Base-by-base conservation (phyloP, 1,284 basidiomycete genomes). In the Chondrostereum purpureum region DNA sequence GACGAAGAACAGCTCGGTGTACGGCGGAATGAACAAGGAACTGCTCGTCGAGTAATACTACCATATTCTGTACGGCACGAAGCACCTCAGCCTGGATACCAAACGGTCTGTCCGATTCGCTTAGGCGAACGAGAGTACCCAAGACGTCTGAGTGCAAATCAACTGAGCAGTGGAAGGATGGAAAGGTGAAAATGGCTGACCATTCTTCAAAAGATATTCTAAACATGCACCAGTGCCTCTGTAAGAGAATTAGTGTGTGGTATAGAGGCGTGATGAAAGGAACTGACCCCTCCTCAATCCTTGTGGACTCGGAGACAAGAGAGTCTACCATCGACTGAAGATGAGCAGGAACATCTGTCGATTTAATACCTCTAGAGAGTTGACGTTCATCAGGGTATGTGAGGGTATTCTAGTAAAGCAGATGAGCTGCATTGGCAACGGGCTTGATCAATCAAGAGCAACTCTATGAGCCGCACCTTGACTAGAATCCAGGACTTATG, bases 11-110 rank as follows among this genome's bases (percentile, higher is more conserved):
- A 1, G 93, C 91, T 54, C 83, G 85, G 63, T 96, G 92, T 0
- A 95, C 88, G 1, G 81, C 89, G 6, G 89, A 87, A 57, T 95
- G 92, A 0, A 93, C 83, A 14, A 96, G 78, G 57, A 95, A 94
- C 52, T 88, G 86, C 57, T 94, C 91, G 50, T 94, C 90, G 47
- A 95, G 74, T 8, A 91, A 75, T 4, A 92, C 80, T 6, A 95
- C 84, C 75, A 94, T 88, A 55, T 90, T 90, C 55, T 90, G 88
- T 10, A 92, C 84, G 2, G 87, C 75, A 34, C 83, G 76, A 14
- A 95, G 72, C 8, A 94, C 88, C 59, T 92, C 85, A 38, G 83
- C 88, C 62, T 92, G 88, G 52, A 92, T 83, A 14, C 91, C 92
- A 40, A 78, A 78, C 1, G 91, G 92, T 38, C 88, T 73, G 63